A percentile compares a stretch with the other conserved stretches of the same genome.
These are phyloP conservation scores for Plasmodium sp. DNA, from an alignment of 169 alveolate genomes.

Conservation along the genomic window DNA sequence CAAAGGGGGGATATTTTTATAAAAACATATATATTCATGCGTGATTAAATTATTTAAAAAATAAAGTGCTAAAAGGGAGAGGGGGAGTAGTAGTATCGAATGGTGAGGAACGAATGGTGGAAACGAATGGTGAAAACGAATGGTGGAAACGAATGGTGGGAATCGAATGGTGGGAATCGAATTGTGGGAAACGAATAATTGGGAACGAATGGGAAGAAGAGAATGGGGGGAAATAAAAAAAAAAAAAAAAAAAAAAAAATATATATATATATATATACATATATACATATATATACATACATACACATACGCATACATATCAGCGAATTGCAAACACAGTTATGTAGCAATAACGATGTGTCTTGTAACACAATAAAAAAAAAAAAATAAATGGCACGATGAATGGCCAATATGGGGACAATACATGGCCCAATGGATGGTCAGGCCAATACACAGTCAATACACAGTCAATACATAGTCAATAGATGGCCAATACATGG, in stretches of 20 bases:
- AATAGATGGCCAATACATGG: neutral
- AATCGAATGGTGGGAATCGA: neutral
- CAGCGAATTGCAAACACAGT: neutral
- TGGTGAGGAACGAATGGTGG: neutral
- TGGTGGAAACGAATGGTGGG: neutral
- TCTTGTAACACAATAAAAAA: neutral
- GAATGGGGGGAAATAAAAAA: neutral
- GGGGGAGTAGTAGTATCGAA: neutral
- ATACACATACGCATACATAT: neutral
- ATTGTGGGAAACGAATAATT: neutral
- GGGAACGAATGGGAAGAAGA: neutral
- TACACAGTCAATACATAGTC: neutral
- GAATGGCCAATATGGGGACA: neutral
- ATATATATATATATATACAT: neutral
- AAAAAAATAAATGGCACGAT: neutral
- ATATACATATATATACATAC: neutral
- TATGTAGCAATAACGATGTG: neutral
- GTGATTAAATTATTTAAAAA: neutral
- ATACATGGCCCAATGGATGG: neutral
- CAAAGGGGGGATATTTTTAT: neutral
- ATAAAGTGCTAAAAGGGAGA: neutral
- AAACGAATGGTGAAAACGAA: neutral
- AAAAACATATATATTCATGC: neutral
- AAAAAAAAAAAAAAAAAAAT: neutral
- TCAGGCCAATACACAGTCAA: neutral